phyloP scores from a whole-genome alignment of 2,329 filamentous ascomycete species.

The Xylaria digitata region DNA sequence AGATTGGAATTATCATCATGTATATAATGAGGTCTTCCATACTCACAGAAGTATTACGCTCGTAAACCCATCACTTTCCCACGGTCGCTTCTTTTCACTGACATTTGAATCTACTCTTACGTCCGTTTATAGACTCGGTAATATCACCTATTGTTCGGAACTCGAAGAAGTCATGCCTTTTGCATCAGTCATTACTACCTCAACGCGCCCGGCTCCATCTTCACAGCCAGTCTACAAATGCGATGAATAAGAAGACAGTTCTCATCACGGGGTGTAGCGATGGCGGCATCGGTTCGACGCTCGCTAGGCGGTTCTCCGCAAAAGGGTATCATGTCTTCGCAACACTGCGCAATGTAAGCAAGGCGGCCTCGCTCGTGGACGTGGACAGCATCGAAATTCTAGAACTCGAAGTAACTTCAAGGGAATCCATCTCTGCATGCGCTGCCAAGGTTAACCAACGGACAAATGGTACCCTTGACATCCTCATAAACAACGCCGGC shows the following conservation, averaged over 20 bases:
- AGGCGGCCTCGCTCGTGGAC: background rate
- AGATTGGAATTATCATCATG: no score
- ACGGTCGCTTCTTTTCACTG: no score
- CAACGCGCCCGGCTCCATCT: no score
- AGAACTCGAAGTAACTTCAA: constrained; percentile 16
- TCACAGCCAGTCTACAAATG: no score
- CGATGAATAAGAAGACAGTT: background rate
- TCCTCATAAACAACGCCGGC: constrained; percentile 35
- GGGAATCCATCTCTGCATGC: background rate
- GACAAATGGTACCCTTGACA: constrained; percentile 17
- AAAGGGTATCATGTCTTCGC: constrained; percentile 24
- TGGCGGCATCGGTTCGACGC: constrained; percentile 24
- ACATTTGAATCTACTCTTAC: no score
- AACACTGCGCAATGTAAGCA: constrained; percentile 16
- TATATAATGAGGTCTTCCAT: no score
- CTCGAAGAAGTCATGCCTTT: no score
- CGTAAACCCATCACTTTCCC: no score
- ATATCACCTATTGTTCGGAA: no score
- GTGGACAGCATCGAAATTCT: constrained; percentile 3
- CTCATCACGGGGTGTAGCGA: constrained; percentile 32
- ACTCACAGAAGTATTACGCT: no score
- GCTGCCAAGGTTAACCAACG: background rate
- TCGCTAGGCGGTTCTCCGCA: constrained; percentile 3
- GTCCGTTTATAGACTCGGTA: no score
- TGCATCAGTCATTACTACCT: no score